Conservation (phyloP, 1,284 basidiomycete species). For the Heterobasidion irregulare region DNA sequence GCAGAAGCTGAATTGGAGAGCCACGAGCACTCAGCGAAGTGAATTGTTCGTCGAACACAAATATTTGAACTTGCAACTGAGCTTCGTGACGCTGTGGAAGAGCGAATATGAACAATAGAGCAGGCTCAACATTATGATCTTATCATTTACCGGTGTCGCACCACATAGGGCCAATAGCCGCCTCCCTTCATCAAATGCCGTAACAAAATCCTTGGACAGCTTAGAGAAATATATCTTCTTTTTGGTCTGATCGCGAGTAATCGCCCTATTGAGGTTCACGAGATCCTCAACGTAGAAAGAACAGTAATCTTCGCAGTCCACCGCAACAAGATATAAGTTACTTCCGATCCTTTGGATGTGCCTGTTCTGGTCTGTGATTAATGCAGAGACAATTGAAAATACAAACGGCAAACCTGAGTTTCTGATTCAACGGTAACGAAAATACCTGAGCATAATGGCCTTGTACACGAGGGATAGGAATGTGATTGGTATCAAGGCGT, state of each 20-base stretch:
- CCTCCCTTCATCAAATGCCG: slow-evolving; percentile 43
- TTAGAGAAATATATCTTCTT: slow-evolving; percentile 33
- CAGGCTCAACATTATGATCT: not conserved
- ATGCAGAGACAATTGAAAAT: not conserved
- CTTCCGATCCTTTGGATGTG: not conserved
- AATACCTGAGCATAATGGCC: not conserved
- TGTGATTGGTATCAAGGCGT: not conserved
- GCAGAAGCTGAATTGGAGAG: slow-evolving; percentile 26
- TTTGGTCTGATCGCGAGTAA: slow-evolving; percentile 14
- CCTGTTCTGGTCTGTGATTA: not conserved
- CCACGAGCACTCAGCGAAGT: slow-evolving; percentile 26
- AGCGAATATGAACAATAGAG: not conserved
- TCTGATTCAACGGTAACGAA: not conserved
- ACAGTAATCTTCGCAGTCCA: slow-evolving; percentile 21
- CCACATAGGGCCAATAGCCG: slow-evolving; percentile 36
- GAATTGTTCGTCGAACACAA: slow-evolving; percentile 36
- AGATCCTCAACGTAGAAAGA: slow-evolving; percentile 31
- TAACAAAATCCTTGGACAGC: slow-evolving; percentile 30
- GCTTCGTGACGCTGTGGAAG: not conserved
- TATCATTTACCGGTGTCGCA: slow-evolving; percentile 24
- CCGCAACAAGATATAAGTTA: slow-evolving; percentile 22
- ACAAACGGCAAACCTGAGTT: not conserved
- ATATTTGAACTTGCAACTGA: slow-evolving; percentile 33
- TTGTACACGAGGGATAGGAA: not conserved
- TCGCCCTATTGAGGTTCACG: slow-evolving; percentile 20